These are phyloP conservation scores for Amanita bisporigera DNA, from an alignment of 1,284 basidiomycete genomes.

Conservation along the genomic window DNA sequence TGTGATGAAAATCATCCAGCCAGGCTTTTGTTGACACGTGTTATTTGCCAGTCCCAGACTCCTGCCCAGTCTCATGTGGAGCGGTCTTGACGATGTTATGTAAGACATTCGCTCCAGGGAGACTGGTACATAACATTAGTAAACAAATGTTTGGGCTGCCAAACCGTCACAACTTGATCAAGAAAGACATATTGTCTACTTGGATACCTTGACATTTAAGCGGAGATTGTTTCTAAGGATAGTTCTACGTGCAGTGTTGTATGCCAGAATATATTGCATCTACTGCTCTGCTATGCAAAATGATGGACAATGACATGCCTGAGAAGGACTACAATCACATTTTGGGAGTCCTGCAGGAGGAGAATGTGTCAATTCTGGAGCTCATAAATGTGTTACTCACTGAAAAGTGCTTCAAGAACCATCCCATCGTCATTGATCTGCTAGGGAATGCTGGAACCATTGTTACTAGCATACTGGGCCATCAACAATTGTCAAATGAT, in stretches of 20 bases:
- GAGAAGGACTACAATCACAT: slow-evolving; percentile 2
- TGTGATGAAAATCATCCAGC: too few relatives aligned
- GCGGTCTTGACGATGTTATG: not conserved
- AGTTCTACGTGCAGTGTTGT: slow-evolving; percentile 1
- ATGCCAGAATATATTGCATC: slow-evolving; percentile 2
- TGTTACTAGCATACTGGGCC: not conserved
- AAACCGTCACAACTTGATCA: not conserved
- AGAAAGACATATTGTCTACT: not conserved
- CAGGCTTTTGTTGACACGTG: not conserved
- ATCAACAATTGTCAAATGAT: not conserved
- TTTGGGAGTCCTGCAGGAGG: not conserved
- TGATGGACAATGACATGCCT: not conserved
- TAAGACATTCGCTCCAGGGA: slow-evolving; percentile 1
- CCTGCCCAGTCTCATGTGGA: not conserved
- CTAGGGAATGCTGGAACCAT: not conserved
- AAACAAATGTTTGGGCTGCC: not conserved
- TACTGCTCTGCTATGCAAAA: not conserved
- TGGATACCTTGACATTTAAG: not conserved
- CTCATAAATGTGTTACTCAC: not conserved
- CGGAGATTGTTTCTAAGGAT: slow-evolving; percentile 3
- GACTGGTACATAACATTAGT: slow-evolving; percentile 1
- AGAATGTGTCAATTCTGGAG: not conserved
- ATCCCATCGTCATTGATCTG: not conserved
- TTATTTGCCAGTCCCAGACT: too few relatives aligned
- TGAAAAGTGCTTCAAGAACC: not conserved